Evolutionary conservation across 176 grass and related monocot species (phyloP).

Genomic region (Cymbopogon citratus): DNA sequence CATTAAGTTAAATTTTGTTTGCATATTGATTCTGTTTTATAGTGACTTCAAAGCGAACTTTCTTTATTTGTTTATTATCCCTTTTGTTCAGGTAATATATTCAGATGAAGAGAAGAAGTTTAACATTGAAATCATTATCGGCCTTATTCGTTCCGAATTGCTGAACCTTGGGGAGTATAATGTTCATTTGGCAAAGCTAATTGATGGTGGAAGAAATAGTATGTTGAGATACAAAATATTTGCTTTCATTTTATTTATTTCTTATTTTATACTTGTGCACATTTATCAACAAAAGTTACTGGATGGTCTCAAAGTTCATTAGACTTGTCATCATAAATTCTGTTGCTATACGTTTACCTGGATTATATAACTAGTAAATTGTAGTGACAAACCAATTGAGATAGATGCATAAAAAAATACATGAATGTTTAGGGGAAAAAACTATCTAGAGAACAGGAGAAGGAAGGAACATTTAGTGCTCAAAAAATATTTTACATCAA

Average conservation of each 20-base stretch:
- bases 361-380: not conserved
- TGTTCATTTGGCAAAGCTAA: slow-evolving; percentile 80
- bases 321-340: not conserved
- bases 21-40: not conserved
- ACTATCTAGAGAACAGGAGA: not conserved
- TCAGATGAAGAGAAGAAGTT: slow-evolving; percentile 80
- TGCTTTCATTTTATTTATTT: not conserved
- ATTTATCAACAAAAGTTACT: not conserved
- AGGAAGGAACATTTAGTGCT: not conserved
- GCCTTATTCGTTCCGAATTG: slow-evolving; percentile 75
- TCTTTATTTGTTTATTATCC: not conserved
- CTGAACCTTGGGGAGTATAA: slow-evolving; percentile 78
- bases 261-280: not conserved
- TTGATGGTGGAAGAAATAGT: slow-evolving; percentile 88
- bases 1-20: not conserved
- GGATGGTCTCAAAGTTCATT: not conserved
- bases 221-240: slow-evolving; percentile 25
- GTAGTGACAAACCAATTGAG: not conserved
- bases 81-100: slow-evolving; percentile 62
- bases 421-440: not conserved
- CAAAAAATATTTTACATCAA: not conserved
- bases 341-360: not conserved
- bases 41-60: not conserved
- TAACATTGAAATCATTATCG: slow-evolving; percentile 66
- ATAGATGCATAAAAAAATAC: not conserved